Evolutionary conservation across 148 eudicot genomes (phyloP), one percentile per base, ranked within the genome.

Genomic region (Chenopodium quinoa): DNA sequence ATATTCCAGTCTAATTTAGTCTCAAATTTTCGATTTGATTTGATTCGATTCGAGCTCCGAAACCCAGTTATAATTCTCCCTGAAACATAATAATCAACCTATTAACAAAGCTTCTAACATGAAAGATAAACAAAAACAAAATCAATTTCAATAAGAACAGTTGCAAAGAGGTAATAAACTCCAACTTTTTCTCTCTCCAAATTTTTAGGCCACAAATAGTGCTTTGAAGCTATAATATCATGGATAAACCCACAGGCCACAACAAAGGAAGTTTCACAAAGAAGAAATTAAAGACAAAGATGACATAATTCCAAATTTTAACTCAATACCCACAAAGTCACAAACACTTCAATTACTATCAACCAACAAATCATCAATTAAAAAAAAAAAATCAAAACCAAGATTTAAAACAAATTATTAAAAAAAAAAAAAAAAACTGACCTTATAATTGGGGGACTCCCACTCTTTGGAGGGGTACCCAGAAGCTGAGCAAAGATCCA

Each of bases 401-500:
- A 20, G 71, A 75, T 77, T 56, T 52, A 20, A 31, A 56, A 17
- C 25, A n/a, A 52, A 40, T 31, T 4, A 22, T 20, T 27, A 27
- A 27, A 27, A 31, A 32, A 58, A 31, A 47, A 16, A 7, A 62
- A 46, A 16, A 48, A 29, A 40, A 76, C 81, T 83, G 70, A 83
- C 88, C 88, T 86, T 76, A 77, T n/a, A 80, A 80, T 62, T 76
- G 65, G 58, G 58, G 83, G 62, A 83, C 63, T 23, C 48, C 68
- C 67, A 74, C 72, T 7, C 47, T 71, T 47, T 64, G 68, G 63
- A 71, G 77, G 72, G 77, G 19, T 78, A 78, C 60, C 80, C 27
- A 73, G 16, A 71, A 79, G 68, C 56, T 72, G 73, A 56, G 77
- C 50, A 77, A 80, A 68, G 78, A 83, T 64, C 83, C 69, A 77